Percentiles rank a stretch among this genome's conserved stretches.
phyloP scores from a whole-genome alignment of 139 green algal species.

The Volvox africanus region DNA sequence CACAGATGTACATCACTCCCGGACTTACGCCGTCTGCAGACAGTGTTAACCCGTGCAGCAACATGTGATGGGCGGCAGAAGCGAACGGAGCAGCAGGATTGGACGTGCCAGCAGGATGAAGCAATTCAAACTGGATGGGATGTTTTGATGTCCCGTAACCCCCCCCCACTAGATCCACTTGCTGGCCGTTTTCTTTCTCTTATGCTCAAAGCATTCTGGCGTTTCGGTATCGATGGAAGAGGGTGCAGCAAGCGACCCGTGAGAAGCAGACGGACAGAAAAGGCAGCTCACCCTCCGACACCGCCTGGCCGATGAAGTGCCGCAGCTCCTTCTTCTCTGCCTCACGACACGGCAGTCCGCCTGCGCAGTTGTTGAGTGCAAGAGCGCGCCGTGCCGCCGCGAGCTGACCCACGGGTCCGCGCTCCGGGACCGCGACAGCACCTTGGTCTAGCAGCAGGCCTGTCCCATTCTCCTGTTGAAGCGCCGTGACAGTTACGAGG shows the following conservation, averaged over 20 bases:
- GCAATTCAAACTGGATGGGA: no score
- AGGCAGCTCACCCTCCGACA: conserved; percentile 60
- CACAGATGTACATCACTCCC: conserved; percentile 95
- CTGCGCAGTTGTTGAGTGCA: conserved; percentile 34
- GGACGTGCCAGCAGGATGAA: no score
- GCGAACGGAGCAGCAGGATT: neutral
- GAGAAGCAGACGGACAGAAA: neutral
- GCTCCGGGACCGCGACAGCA: conserved; percentile 40
- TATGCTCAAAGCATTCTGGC: no score
- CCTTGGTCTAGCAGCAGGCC: conserved; percentile 33
- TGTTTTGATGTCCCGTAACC: no score
- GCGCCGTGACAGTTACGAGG: no score
- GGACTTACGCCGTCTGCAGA: conserved; percentile 48
- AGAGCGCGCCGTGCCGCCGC: conserved; percentile 33
- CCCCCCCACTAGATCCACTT: no score
- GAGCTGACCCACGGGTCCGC: conserved; percentile 22
- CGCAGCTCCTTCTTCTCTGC: conserved; percentile 74
- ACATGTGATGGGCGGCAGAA: neutral
- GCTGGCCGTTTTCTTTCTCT: no score
- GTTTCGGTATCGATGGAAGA: no score
- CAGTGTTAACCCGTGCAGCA: no score
- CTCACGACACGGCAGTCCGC: conserved; percentile 87
- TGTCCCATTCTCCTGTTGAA: conserved; percentile 15
- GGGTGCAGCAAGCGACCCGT: neutral
- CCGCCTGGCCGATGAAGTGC: conserved; percentile 74